Base-by-base conservation (phyloP, 2,329 filamentous ascomycete species). In the Cladophialophora immunda region DNA sequence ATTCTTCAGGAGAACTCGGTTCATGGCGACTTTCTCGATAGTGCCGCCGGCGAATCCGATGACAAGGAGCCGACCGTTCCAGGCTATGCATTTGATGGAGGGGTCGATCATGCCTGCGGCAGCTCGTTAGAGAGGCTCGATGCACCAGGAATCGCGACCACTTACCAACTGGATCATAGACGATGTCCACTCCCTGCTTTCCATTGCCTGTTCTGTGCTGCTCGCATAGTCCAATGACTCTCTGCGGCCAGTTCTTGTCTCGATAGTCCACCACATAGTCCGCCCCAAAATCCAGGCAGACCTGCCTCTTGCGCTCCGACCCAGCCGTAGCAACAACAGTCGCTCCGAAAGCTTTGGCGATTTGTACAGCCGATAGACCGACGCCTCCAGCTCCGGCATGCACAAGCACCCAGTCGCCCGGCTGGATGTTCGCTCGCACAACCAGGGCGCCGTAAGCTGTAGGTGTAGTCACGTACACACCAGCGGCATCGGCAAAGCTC, bases 351-450 rank as follows among this genome's bases (percentile, higher is more conserved):
- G 94, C 94, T 80, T 97, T 97, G 30, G 94, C 94, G 68, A 98
- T 89, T 78, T 97, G 94, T 27, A 98, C 93, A 4, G 94, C 94
- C 1, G 94, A 92, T 1, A 97, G 82, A 0, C 94, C 94, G 11
- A 97, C 94, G 17, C 94, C 94, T 2, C 94, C 94, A 0, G 94
- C 94, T 0, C 93, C 94, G 1, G 94, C 94, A 76, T 98, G 94
- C 15, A 98, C 89, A 8, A 98, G 87, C 1, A 97, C 94, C 79
- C 87, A 91, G 74, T 98, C 94, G 0, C 93, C 93, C 45, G 86
- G 80, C 79, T 93, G 90, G 50, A 97, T 84, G 2, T 87, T 85
- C 0, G 93, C 94, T 57, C 94, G 85, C 19, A 89, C 86, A 3
- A 97, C 92, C 25, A 98, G 82, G 0, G 89, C 93, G 2, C 89